Percentiles rank a stretch among this genome's conserved stretches.
Conservation (phyloP, 1,284 basidiomycete genomes). For the Pyrrhoderma noxium region DNA sequence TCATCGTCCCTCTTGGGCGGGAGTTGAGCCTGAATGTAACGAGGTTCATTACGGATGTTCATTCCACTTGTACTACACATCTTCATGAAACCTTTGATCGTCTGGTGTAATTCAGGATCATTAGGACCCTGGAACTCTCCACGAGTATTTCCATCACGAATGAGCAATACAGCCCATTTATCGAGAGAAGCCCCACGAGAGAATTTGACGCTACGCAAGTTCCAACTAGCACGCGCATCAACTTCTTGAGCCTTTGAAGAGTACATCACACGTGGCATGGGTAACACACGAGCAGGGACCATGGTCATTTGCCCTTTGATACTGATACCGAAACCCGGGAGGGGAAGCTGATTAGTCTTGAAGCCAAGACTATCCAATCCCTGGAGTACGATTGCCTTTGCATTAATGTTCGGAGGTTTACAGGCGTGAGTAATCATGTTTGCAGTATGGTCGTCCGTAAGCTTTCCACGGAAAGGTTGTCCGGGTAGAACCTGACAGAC, state of each 20-base stretch:
- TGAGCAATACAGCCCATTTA: slow-evolving; percentile 58
- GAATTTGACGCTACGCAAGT: slow-evolving; percentile 56
- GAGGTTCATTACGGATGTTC: slow-evolving; percentile 30
- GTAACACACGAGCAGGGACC: slow-evolving; percentile 63
- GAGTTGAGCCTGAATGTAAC: slow-evolving; percentile 32
- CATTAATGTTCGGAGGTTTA: slow-evolving; percentile 61
- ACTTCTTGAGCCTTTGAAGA: slow-evolving; percentile 37
- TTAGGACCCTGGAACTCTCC: slow-evolving; percentile 38
- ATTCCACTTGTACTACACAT: slow-evolving; percentile 61
- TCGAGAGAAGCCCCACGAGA: slow-evolving; percentile 42
- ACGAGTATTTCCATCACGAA: slow-evolving; percentile 44
- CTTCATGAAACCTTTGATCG: slow-evolving; percentile 40
- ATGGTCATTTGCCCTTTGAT: slow-evolving; percentile 62
- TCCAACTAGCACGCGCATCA: slow-evolving; percentile 65
- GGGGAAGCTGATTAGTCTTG: slow-evolving; percentile 33
- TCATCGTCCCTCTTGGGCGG: slow-evolving; percentile 40
- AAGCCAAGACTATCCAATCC: slow-evolving; percentile 61
- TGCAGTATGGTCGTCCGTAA: slow-evolving; percentile 59
- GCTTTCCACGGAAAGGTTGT: slow-evolving; percentile 64
- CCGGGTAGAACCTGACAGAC: slow-evolving; percentile 62
- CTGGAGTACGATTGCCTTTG: slow-evolving; percentile 43
- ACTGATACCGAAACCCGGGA: slow-evolving; percentile 51
- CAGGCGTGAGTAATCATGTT: slow-evolving; percentile 64
- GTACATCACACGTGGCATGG: slow-evolving; percentile 53
- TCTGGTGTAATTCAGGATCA: slow-evolving; percentile 43